Evolutionary conservation across 257 asterid species (phyloP).

Genomic region (Fraxinus quadrangulata): DNA sequence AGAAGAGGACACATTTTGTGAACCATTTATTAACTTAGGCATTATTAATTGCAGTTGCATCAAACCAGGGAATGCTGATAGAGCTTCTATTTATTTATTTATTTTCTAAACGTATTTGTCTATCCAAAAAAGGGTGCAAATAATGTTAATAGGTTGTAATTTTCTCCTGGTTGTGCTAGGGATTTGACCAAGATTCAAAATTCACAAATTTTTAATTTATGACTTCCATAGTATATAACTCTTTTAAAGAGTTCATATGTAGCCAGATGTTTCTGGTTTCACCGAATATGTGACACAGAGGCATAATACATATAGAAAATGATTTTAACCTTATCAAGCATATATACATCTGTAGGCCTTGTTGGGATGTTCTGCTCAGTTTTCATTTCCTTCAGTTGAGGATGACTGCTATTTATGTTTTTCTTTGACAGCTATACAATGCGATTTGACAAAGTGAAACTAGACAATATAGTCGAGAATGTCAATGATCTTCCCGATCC

Average conservation of each 20-base stretch:
- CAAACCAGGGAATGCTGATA: constrained; percentile 1
- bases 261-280: neutral
- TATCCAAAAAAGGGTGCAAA: constrained; percentile 1
- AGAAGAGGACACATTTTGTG: constrained; percentile 7
- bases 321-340: neutral
- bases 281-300: neutral
- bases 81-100: neutral
- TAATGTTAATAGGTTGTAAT: neutral
- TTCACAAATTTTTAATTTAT: neutral
- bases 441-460: constrained; percentile 81
- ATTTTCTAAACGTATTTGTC: neutral
- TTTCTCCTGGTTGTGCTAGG: neutral
- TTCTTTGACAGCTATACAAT: constrained; percentile 62
- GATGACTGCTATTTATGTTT: neutral
- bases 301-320: neutral
- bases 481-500: constrained; percentile 84
- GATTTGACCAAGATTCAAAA: constrained; percentile 6
- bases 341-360: constrained; percentile 1
- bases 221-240: neutral
- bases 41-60: constrained; percentile 9
- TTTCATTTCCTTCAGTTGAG: constrained; percentile 4
- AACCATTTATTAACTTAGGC: constrained; percentile 11
- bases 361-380: constrained; percentile 6
- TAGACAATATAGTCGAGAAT: constrained; percentile 67
- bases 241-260: neutral